phyloP scores from a whole-genome alignment of 2,329 filamentous ascomycete genomes.

The Lithohypha guttulata region DNA sequence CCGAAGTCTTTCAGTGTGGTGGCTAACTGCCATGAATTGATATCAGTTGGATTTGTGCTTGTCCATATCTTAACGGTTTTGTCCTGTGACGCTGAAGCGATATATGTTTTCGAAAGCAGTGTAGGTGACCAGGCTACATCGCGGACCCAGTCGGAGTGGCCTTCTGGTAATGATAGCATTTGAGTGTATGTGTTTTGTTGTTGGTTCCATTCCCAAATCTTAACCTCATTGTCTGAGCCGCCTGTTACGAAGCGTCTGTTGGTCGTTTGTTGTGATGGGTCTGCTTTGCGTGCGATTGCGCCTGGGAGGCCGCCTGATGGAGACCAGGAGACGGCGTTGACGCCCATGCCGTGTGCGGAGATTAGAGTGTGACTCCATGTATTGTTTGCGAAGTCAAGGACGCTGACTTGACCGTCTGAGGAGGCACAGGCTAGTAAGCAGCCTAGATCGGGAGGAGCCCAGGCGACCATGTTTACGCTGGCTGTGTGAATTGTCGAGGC shows the following conservation, averaged over 20 bases:
- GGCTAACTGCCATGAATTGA: slow-evolving; percentile 63
- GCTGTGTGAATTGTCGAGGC: slow-evolving; percentile 90
- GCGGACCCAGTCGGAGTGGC: slow-evolving; percentile 92
- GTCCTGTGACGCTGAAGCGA: slow-evolving; percentile 89
- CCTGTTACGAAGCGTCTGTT: slow-evolving; percentile 83
- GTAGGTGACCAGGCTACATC: slow-evolving; percentile 97
- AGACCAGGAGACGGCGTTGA: slow-evolving; percentile 94
- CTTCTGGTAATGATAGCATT: slow-evolving; percentile 50
- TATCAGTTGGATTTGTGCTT: slow-evolving; percentile 49
- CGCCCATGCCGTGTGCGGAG: slow-evolving; percentile 81
- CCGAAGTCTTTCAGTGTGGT: slow-evolving; percentile 66
- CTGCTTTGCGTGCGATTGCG: slow-evolving; percentile 65
- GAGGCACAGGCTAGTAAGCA: slow-evolving; percentile 91
- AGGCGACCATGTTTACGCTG: slow-evolving; percentile 90
- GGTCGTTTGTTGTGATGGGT: slow-evolving; percentile 26
- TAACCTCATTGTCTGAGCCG: slow-evolving; percentile 84
- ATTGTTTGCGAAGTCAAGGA: slow-evolving; percentile 95
- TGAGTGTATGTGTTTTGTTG: slow-evolving; percentile 44
- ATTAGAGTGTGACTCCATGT: slow-evolving; percentile 84
- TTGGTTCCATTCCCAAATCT: slow-evolving; percentile 76
- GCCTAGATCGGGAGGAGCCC: slow-evolving; percentile 93
- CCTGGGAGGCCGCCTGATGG: slow-evolving; percentile 69
- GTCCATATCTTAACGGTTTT: slow-evolving; percentile 98
- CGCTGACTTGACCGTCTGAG: slow-evolving; percentile 83
- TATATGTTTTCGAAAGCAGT: slow-evolving; percentile 90